Base-by-base conservation (phyloP, 768 basidiomycete species). In the Agaricus subrufescens region DNA sequence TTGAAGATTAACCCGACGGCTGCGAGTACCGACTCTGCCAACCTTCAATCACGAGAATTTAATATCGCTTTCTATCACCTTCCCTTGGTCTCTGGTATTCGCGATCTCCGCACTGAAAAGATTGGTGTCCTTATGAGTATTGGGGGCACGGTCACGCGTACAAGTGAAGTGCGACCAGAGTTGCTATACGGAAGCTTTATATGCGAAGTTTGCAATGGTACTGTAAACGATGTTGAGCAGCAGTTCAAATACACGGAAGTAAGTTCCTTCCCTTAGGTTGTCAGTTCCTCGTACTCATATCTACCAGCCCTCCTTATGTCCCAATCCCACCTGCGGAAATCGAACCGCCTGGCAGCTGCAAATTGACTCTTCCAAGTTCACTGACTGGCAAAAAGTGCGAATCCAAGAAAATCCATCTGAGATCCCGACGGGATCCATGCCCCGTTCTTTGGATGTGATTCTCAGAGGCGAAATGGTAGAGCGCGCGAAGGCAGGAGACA, bases 171-270 rank as follows among this genome's bases (percentile, higher is more conserved):
- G 45, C 79, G 97, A 30, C 97, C 97, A 1, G 97, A 98, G 71
- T 72, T 99, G 48, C 76, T 98, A 19, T 94, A 81, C 64, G 97
- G 96, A 19, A 94, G 91, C 57, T 99, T 97, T 68, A 84, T 88
- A 46, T 99, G 97, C 63, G 89, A 92, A 69, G 81, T 87, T 43
- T 99, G 97, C 66, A 81, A 83, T 46, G 91, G 89, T 30, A 75
- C 88, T 10, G 87, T 98, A 26, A 83, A 88, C 53, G 96, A 98
- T 65, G 86, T 99, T 47, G 97, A 99, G 67, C 97, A 99, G 67
- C 97, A 99, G 67, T 99, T 99, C 82, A 99, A 98, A 68, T 98
- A 98, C 68, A 99, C 97, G 19, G 97, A 98, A 78, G 94, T 94
- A 61, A 31, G 71, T 61, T 46, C 47, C 27, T 50, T 34, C 31